Conservation (phyloP, 257 asterid species). For the Buddleja alternifolia region DNA sequence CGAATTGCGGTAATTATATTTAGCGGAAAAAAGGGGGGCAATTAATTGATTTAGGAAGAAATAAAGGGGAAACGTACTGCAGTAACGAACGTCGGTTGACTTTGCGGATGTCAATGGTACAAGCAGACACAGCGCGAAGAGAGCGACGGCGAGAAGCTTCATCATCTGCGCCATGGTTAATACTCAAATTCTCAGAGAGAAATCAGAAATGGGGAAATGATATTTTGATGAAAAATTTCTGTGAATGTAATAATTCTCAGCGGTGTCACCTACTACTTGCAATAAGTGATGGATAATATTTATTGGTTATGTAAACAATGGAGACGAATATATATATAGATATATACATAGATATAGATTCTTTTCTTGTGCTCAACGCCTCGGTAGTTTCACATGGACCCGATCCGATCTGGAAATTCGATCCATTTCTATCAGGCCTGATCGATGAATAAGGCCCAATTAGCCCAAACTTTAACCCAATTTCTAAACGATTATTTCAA, state of each 20-base stretch:
- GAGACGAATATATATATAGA: slow-evolving; percentile 11
- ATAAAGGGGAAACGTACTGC: slow-evolving; percentile 46
- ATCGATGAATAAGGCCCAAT: neutral
- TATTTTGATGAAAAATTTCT: slow-evolving; percentile 12
- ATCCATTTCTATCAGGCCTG: neutral
- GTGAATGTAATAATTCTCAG: neutral
- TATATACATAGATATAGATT: too few relatives aligned
- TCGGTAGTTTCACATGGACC: neutral
- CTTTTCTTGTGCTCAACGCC: slow-evolving; percentile 34
- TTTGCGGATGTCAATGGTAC: slow-evolving; percentile 44
- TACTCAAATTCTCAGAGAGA: neutral
- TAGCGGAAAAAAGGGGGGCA: neutral
- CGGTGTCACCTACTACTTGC: slow-evolving; percentile 8
- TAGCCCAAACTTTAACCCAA: neutral
- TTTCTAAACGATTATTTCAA: too few relatives aligned
- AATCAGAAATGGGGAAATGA: neutral
- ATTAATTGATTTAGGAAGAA: neutral
- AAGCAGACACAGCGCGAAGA: slow-evolving; percentile 37
- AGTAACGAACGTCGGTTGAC: slow-evolving; percentile 35
- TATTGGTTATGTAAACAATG: neutral
- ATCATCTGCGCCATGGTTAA: slow-evolving; percentile 38
- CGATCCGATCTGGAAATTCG: neutral
- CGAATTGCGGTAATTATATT: neutral
- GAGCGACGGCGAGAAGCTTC: slow-evolving; percentile 37
- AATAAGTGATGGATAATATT: neutral